Percentiles rank a stretch among this genome's conserved stretches.
Conservation (phyloP, 805 yeast genomes). For the Wickerhamomyces strasburgensis region DNA sequence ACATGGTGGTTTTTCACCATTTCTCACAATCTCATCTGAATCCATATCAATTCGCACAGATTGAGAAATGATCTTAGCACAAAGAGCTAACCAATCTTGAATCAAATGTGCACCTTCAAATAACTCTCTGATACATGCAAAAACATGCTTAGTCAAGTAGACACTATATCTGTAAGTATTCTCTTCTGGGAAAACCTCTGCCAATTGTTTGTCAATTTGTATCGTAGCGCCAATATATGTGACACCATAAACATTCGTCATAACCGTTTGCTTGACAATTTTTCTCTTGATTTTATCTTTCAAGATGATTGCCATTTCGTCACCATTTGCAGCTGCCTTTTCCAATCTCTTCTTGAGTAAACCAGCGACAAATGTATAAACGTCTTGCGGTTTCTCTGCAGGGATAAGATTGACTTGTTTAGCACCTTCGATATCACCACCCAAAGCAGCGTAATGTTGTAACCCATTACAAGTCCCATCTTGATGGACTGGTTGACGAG, state of each 20-base stretch:
- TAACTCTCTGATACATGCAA: slow-evolving; percentile 76
- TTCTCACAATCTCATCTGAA: slow-evolving; percentile 32
- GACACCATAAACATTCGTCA: slow-evolving; percentile 98
- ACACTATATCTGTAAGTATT: slow-evolving; percentile 45
- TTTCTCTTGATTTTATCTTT: slow-evolving; percentile 71
- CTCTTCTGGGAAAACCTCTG: slow-evolving; percentile 49
- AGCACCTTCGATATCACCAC: slow-evolving; percentile 84
- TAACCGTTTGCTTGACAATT: slow-evolving; percentile 93
- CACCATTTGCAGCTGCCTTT: slow-evolving; percentile 47
- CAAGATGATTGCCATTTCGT: slow-evolving; percentile 40
- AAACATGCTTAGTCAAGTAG: slow-evolving; percentile 74
- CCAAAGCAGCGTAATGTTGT: slow-evolving; percentile 83
- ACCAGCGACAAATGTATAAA: slow-evolving; percentile 64
- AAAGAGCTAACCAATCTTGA: slow-evolving; percentile 92
- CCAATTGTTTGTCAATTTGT: slow-evolving; percentile 78
- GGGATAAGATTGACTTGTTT: slow-evolving; percentile 72
- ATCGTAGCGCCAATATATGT: slow-evolving; percentile 89
- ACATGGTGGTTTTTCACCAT: slow-evolving; percentile 51
- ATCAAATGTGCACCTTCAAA: slow-evolving; percentile 90
- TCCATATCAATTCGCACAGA: slow-evolving; percentile 67
- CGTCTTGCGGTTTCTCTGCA: slow-evolving; percentile 70
- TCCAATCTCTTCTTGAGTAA: slow-evolving; percentile 54
- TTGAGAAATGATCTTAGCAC: slow-evolving; percentile 75
- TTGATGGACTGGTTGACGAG: slow-evolving; percentile 77
- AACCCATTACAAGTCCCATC: slow-evolving; percentile 87